A percentile compares a stretch with the other conserved stretches of the same genome.
These are phyloP conservation scores for Eucalyptus marginata DNA, from an alignment of 345 rosid species.

Conservation along the genomic window DNA sequence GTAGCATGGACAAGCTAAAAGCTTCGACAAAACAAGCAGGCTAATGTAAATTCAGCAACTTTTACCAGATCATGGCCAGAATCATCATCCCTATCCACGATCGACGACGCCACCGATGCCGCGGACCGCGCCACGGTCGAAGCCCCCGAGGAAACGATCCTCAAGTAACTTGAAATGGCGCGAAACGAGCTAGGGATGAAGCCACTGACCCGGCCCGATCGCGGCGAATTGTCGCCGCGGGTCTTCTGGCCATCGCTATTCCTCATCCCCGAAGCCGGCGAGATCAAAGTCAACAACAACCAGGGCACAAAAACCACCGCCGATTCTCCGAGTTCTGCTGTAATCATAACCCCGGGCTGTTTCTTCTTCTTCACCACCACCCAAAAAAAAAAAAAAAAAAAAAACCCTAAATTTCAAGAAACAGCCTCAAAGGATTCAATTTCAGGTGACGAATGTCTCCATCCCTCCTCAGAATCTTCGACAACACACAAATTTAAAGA, in stretches of 20 bases:
- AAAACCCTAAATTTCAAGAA: background rate
- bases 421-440: background rate
- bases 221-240: background rate
- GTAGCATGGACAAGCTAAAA: background rate
- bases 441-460: slow-evolving; percentile 2
- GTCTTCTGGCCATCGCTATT: slow-evolving; percentile 41
- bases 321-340: slow-evolving; percentile 20
- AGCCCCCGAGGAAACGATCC: slow-evolving; percentile 83
- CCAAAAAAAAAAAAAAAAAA: background rate
- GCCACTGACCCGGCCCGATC: slow-evolving; percentile 7
- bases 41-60: background rate
- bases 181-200: slow-evolving; percentile 73
- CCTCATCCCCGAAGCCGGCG: slow-evolving; percentile 43
- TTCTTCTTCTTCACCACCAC: background rate
- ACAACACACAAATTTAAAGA: background rate
- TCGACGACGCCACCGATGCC: slow-evolving; percentile 63
- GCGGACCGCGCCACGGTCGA: slow-evolving; percentile 88
- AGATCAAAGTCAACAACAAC: slow-evolving; percentile 13
- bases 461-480: background rate
- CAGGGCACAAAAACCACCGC: slow-evolving; percentile 8
- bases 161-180: slow-evolving; percentile 60
- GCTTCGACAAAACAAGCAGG: background rate
- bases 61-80: slow-evolving; percentile 62
- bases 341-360: slow-evolving; percentile 30
- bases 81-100: slow-evolving; percentile 56